Conservation (phyloP, 2,329 filamentous ascomycete species). For the Fusarium euwallaceae region DNA sequence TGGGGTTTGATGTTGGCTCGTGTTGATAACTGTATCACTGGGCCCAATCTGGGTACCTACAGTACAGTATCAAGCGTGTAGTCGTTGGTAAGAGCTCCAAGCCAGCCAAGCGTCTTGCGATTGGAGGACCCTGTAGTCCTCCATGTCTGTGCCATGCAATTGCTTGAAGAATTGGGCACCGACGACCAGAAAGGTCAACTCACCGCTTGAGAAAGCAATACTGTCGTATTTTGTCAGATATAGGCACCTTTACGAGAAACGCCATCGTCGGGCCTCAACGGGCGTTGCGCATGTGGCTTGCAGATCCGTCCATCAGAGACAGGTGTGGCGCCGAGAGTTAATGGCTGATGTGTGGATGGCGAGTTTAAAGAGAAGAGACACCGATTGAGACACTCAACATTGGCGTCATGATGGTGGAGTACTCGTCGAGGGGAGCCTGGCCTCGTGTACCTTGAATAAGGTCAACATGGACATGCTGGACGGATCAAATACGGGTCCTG, state of each 20-base stretch:
- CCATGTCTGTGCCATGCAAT: not conserved
- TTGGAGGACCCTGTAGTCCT: not conserved
- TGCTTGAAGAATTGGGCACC: not conserved
- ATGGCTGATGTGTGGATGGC: conserved; percentile 2
- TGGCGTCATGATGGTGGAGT: not conserved
- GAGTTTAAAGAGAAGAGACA: not conserved
- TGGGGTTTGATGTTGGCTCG: not conserved
- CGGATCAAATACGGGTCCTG: not conserved
- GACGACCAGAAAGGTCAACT: not conserved
- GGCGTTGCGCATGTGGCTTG: conserved; percentile 13
- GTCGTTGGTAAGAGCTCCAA: not conserved
- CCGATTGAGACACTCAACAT: not conserved
- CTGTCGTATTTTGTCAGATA: not conserved
- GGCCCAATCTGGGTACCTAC: not conserved
- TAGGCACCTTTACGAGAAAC: not conserved
- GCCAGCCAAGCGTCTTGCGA: not conserved
- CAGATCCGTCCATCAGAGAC: conserved; percentile 9
- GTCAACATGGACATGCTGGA: not conserved
- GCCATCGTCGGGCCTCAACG: not conserved
- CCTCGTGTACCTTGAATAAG: not conserved
- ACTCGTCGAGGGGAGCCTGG: not conserved
- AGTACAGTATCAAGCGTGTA: not conserved
- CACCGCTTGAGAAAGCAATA: not conserved
- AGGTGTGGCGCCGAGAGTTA: conserved; percentile 11
- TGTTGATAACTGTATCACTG: not conserved